Conservation (phyloP, 2,329 filamentous ascomycete species). For the Amauroascus verrucosus region DNA sequence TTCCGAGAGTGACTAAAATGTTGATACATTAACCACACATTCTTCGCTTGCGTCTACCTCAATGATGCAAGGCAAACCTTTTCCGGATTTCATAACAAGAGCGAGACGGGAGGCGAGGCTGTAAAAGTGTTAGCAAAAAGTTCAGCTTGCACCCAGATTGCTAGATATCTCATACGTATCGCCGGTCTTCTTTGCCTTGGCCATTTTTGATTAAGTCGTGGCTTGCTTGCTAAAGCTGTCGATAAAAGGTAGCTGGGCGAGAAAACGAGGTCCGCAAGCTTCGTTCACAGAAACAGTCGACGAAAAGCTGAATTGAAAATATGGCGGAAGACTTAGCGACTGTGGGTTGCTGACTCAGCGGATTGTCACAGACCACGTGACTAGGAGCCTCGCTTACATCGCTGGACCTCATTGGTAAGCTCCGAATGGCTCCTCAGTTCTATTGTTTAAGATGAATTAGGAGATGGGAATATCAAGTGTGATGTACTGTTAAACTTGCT, state of each 20-base stretch:
- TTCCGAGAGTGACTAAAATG: slow-evolving; percentile 65
- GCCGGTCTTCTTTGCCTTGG: slow-evolving; percentile 65
- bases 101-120: slow-evolving; percentile 59
- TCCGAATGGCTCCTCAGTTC: too few species aligned
- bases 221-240: slow-evolving; percentile 5
- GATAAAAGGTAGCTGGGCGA: slow-evolving; percentile 9
- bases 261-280: neutral
- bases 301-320: neutral
- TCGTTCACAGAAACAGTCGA: neutral
- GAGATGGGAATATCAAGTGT: too few species aligned
- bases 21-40: neutral
- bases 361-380: too few species aligned
- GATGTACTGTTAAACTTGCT: too few species aligned
- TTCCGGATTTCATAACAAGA: slow-evolving; percentile 57
- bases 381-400: too few species aligned
- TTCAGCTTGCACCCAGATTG: neutral
- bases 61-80: slow-evolving; percentile 34
- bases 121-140: neutral
- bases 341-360: slow-evolving; percentile 11
- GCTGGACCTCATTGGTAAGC: too few species aligned
- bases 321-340: slow-evolving; percentile 3
- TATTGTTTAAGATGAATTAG: too few species aligned
- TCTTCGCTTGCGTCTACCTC: slow-evolving; percentile 3
- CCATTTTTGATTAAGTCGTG: slow-evolving; percentile 6
- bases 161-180: slow-evolving; percentile 42